phyloP scores from a whole-genome alignment of 1,284 basidiomycete species.

The Naganishia albida region DNA sequence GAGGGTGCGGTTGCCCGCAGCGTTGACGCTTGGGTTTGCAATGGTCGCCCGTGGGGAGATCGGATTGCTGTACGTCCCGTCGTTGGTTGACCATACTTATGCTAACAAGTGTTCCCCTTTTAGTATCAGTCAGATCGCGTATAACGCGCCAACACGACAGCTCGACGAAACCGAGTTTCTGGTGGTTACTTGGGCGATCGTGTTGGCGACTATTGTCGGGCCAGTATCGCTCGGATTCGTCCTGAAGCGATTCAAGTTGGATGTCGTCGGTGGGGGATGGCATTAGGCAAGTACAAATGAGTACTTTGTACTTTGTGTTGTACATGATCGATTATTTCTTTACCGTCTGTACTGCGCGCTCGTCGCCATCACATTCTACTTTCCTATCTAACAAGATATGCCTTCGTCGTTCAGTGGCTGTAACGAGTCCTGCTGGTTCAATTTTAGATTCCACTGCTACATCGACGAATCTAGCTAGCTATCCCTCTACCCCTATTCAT shows the following conservation, averaged over 20 bases:
- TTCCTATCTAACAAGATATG: too few species aligned
- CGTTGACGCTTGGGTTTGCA: conserved; percentile 55
- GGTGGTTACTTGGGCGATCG: conserved; percentile 58
- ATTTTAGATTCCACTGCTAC: too few species aligned
- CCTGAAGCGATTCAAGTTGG: conserved; percentile 48
- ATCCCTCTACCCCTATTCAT: too few species aligned
- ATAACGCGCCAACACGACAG: conserved; percentile 41
- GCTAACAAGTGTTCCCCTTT: background rate
- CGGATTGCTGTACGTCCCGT: conserved; percentile 55
- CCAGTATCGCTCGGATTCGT: conserved; percentile 55
- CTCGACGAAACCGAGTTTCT: conserved; percentile 56
- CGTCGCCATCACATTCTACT: too few species aligned
- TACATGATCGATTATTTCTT: too few species aligned
- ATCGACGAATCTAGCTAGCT: too few species aligned
- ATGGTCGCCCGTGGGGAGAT: conserved; percentile 62
- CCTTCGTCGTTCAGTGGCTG: too few species aligned
- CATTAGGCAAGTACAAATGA: conserved; percentile 27
- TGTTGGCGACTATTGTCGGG: conserved; percentile 59
- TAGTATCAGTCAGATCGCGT: conserved; percentile 44
- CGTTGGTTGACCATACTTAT: background rate
- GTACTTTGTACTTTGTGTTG: background rate
- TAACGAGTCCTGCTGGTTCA: too few species aligned
- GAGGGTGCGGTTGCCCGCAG: conserved; percentile 11
- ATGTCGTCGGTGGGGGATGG: conserved; percentile 48
- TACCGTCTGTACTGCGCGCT: too few species aligned